Percentiles rank a stretch among this genome's conserved stretches.
Conservation (phyloP, 1,139 yeast species). For the Debaryomycetaceae sp. region DNA sequence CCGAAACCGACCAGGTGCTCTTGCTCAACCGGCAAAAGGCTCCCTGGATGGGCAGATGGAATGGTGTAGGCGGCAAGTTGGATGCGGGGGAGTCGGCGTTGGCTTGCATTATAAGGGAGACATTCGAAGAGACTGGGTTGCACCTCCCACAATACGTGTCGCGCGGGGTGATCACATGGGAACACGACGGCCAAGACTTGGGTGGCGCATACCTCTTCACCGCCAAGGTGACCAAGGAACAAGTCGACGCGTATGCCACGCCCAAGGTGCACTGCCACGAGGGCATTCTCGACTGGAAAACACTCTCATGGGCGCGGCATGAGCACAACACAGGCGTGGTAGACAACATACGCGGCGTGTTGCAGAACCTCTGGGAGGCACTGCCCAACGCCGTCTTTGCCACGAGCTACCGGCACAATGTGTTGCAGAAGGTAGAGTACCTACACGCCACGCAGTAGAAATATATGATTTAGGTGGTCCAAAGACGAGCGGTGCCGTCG, state of each 20-base stretch:
- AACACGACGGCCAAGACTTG: conserved; percentile 20
- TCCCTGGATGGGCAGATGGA: conserved; percentile 54
- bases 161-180: conserved; percentile 41
- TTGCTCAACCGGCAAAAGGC: conserved; percentile 39
- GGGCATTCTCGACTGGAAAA: conserved; percentile 47
- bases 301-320: conserved; percentile 33
- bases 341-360: conserved; percentile 32
- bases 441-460: neutral
- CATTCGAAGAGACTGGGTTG: conserved; percentile 43
- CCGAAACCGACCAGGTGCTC: conserved; percentile 28
- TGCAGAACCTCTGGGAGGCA: conserved; percentile 22
- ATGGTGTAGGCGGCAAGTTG: conserved; percentile 48
- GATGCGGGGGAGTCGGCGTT: conserved; percentile 32
- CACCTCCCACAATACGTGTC: conserved; percentile 22
- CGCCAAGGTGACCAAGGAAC: conserved; percentile 28
- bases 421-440: neutral
- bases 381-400: conserved; percentile 19
- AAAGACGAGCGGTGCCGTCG: conserved; percentile 90
- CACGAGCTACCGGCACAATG: conserved; percentile 10
- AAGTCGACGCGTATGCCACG: conserved; percentile 21
- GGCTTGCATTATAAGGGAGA: conserved; percentile 40
- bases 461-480: conserved; percentile 70
- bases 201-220: conserved; percentile 43
- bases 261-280: conserved; percentile 28
- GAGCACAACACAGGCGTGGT: conserved; percentile 42